Evolutionary conservation across 306 rosid species (phyloP).

Genomic region (Corylus heterophylla): DNA sequence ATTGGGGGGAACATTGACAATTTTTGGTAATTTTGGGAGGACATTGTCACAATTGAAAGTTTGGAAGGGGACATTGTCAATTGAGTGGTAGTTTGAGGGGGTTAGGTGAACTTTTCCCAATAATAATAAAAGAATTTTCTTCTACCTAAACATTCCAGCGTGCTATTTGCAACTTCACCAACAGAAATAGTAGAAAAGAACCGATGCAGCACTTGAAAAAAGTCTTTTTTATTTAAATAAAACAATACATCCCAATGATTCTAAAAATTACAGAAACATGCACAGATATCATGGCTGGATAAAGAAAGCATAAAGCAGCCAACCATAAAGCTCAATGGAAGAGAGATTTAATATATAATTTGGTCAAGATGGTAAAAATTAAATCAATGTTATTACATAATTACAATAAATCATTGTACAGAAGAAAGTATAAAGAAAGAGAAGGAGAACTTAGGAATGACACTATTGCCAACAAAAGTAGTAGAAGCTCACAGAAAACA

Average conservation of each 20-base stretch:
- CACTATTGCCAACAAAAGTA: not conserved
- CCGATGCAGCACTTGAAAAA: not conserved
- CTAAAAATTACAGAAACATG: not conserved
- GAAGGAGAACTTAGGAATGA: not conserved
- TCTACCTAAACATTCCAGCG: not conserved
- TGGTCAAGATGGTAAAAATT: not conserved
- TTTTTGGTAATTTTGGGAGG: too few species aligned
- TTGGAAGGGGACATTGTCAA: too few species aligned
- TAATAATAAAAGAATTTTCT: not conserved
- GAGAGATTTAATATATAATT: not conserved
- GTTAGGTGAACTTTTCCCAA: not conserved
- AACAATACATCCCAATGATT: not conserved
- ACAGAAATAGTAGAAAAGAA: not conserved
- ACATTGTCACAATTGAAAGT: too few species aligned
- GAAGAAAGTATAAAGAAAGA: not conserved
- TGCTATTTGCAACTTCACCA: not conserved
- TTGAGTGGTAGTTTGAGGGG: too few species aligned
- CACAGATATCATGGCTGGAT: not conserved
- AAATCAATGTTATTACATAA: not conserved
- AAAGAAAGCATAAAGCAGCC: not conserved
- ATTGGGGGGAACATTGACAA: too few species aligned
- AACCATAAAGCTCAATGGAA: not conserved
- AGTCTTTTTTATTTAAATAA: slow-evolving; percentile 7
- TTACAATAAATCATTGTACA: not conserved
- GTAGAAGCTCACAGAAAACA: not conserved